Percentiles rank a stretch among this genome's conserved stretches.
Conservation (phyloP, 2,329 filamentous ascomycete genomes). For the Aurifilum marmelostoma region DNA sequence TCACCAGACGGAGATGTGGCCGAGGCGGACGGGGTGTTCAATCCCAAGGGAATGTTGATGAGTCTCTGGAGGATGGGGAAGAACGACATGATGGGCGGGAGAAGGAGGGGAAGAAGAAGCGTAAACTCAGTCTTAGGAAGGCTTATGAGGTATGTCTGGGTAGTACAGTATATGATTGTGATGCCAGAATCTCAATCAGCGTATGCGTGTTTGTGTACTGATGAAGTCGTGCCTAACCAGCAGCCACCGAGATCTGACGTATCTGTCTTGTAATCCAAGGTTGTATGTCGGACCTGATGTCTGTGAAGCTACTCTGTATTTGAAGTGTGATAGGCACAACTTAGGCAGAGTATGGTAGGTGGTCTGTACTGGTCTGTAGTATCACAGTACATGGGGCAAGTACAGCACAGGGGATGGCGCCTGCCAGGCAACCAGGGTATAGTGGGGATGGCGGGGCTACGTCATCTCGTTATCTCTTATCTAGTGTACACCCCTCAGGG, state of each 20-base stretch:
- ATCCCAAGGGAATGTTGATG: slow-evolving; percentile 3
- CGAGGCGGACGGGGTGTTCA: neutral
- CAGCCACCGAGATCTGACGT: neutral
- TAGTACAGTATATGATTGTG: neutral
- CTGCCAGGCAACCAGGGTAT: neutral
- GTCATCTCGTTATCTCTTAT: slow-evolving; percentile 21
- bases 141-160: slow-evolving; percentile 10
- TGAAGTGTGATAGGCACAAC: neutral
- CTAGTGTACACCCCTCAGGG: neutral
- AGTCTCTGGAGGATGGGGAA: slow-evolving; percentile 10
- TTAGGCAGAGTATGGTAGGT: neutral
- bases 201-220: neutral
- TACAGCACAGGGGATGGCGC: neutral
- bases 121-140: slow-evolving; percentile 12
- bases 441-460: slow-evolving; percentile 5
- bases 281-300: neutral
- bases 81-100: slow-evolving; percentile 23
- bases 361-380: neutral
- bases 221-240: no score
- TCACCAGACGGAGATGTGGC: neutral
- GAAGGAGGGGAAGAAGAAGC: slow-evolving; percentile 1
- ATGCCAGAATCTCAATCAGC: neutral
- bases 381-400: neutral
- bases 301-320: neutral
- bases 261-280: neutral